phyloP scores from a whole-genome alignment of 2,329 filamentous ascomycete species.

The Phoma sp. region DNA sequence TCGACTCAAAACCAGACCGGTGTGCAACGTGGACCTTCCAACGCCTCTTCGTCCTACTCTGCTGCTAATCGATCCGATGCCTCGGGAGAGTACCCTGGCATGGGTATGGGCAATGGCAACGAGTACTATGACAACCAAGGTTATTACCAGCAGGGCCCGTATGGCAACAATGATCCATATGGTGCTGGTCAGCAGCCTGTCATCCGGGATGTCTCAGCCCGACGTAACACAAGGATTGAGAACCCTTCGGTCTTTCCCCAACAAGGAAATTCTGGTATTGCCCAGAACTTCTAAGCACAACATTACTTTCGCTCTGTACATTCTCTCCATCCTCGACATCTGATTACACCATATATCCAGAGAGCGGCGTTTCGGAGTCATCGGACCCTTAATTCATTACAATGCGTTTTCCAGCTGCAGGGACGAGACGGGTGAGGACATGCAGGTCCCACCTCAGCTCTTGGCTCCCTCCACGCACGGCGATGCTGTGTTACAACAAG shows the following conservation, averaged over 20 bases:
- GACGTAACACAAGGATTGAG: conserved; percentile 94
- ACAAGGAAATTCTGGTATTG: conserved; percentile 88
- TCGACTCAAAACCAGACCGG: conserved; percentile 67
- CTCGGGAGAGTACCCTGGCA: conserved; percentile 60
- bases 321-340: conserved; percentile 4
- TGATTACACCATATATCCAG: conserved; percentile 19
- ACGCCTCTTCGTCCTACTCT: conserved; percentile 95
- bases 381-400: conserved; percentile 6
- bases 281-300: conserved; percentile 82
- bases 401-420: conserved; percentile 15
- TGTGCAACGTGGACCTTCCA: conserved; percentile 88
- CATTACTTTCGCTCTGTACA: conserved; percentile 11
- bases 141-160: conserved; percentile 63
- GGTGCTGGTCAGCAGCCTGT: conserved; percentile 70
- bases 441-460: conserved; percentile 18
- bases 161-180: conserved; percentile 61
- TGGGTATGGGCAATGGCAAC: conserved; percentile 54
- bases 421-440: conserved; percentile 14
- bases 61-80: conserved; percentile 74
- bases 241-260: conserved; percentile 87
- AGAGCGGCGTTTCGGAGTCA: conserved; percentile 16
- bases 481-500: conserved; percentile 9
- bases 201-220: conserved; percentile 89
- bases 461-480: conserved; percentile 11
- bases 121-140: conserved; percentile 62